Percentiles rank a stretch among this genome's conserved stretches.
Evolutionary conservation across 1,284 basidiomycete species (phyloP).

Genomic region (Rhodotorula sp.): DNA sequence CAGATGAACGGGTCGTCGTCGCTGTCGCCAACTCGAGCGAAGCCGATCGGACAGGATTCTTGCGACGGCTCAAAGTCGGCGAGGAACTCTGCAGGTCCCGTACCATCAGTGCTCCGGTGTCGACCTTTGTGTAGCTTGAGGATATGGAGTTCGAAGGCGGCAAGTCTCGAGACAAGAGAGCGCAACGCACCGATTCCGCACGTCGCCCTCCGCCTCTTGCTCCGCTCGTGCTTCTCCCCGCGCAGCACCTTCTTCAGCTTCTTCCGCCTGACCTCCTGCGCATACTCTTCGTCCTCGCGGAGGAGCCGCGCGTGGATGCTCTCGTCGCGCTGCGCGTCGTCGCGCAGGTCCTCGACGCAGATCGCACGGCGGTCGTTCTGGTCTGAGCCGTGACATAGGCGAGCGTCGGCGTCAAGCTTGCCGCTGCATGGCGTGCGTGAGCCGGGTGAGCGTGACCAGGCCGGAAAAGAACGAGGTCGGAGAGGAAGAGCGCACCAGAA

Average conservation of each 20-base stretch:
- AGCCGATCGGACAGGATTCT: constrained; percentile 10
- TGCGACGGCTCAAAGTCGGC: not conserved
- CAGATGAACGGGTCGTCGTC: constrained; percentile 19
- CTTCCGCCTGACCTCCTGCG: not conserved
- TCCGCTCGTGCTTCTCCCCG: not conserved
- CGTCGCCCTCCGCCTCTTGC: constrained; percentile 13
- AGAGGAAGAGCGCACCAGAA: constrained; percentile 16
- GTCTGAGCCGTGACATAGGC: constrained; percentile 20
- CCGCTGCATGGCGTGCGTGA: not conserved
- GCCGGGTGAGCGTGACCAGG: too few species aligned
- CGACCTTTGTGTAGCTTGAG: too few species aligned
- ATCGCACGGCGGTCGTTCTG: constrained; percentile 29
- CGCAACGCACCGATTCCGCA: constrained; percentile 23
- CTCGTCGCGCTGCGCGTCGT: not conserved
- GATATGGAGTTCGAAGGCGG: too few species aligned
- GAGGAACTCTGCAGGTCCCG: constrained; percentile 8
- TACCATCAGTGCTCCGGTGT: not conserved
- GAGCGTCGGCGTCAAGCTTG: constrained; percentile 9
- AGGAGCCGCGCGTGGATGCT: not conserved
- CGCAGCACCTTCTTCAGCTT: not conserved
- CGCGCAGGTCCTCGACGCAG: constrained; percentile 29
- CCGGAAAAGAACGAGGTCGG: too few species aligned
- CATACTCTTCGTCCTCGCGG: too few species aligned
- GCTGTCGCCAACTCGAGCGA: constrained; percentile 4
- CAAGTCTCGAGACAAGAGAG: too few species aligned